Conservation (phyloP, 2,329 filamentous ascomycete species). For the Aspergillus sp. region DNA sequence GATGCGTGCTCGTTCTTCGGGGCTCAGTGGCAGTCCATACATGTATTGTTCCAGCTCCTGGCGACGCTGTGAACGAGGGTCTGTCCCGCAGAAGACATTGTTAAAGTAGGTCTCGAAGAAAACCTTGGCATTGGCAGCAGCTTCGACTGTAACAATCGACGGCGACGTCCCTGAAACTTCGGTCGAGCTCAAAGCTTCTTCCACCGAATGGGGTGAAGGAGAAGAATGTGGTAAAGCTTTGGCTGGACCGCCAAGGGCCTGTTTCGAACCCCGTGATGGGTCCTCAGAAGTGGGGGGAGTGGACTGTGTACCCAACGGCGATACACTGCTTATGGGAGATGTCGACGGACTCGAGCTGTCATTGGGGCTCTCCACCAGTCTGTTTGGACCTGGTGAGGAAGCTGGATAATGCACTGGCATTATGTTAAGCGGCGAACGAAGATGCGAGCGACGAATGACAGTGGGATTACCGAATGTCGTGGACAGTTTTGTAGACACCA, state of each 20-base stretch:
- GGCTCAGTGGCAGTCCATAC: conserved; percentile 55
- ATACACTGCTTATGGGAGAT: conserved; percentile 29
- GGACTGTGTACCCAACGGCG: conserved; percentile 33
- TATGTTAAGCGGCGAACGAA: conserved; percentile 37
- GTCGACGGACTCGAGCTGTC: conserved; percentile 39
- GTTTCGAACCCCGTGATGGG: conserved; percentile 21
- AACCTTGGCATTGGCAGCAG: conserved; percentile 76
- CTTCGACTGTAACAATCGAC: conserved; percentile 67
- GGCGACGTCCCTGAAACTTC: conserved; percentile 23
- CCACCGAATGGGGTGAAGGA: neutral
- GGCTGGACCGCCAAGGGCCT: conserved; percentile 11
- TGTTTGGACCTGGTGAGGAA: conserved; percentile 14
- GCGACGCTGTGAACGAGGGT: conserved; percentile 62
- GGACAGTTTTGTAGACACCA: conserved; percentile 41
- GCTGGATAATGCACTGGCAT: conserved; percentile 23
- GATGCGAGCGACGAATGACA: conserved; percentile 41
- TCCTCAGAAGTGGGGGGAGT: conserved; percentile 40
- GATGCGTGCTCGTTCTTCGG: conserved; percentile 57
- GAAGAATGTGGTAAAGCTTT: conserved; percentile 12
- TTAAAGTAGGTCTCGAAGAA: conserved; percentile 85
- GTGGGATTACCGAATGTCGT: conserved; percentile 43
- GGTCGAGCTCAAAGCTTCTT: conserved; percentile 11
- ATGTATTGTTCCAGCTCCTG: conserved; percentile 66
- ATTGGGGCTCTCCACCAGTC: conserved; percentile 30
- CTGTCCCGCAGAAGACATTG: conserved; percentile 59